phyloP scores from a whole-genome alignment of 768 basidiomycete species.

The Mycena indigotica region DNA sequence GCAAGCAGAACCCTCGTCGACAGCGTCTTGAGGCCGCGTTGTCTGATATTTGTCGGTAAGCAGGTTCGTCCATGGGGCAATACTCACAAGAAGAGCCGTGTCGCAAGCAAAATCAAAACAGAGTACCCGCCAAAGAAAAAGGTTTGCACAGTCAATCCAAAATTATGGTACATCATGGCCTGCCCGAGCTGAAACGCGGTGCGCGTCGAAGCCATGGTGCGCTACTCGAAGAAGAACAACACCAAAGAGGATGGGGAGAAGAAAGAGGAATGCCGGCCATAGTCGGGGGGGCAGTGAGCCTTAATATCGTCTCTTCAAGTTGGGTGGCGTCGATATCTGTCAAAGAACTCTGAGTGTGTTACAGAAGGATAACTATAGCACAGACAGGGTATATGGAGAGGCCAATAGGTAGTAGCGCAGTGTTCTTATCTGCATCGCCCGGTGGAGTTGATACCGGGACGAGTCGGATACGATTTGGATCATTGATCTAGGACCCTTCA shows the following conservation, averaged over 20 bases:
- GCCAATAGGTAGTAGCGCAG: too few relatives aligned
- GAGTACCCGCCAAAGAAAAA: constrained; percentile 12
- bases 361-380: too few relatives aligned
- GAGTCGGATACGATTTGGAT: too few relatives aligned
- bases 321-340: too few relatives aligned
- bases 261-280: neutral
- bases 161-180: constrained; percentile 8
- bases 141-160: constrained; percentile 11
- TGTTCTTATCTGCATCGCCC: too few relatives aligned
- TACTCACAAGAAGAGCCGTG: neutral
- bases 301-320: neutral
- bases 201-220: neutral
- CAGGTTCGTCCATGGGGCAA: neutral
- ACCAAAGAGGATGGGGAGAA: neutral
- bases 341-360: too few relatives aligned
- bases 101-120: neutral
- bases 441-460: too few relatives aligned
- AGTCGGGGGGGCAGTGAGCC: neutral
- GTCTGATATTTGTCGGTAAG: neutral
- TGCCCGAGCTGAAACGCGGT: neutral
- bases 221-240: neutral
- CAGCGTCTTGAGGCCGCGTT: neutral
- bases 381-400: too few relatives aligned
- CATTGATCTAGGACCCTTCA: too few relatives aligned
- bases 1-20: neutral